phyloP scores from a whole-genome alignment of 495 filamentous ascomycete species.

The Aeminium ludgeri region DNA sequence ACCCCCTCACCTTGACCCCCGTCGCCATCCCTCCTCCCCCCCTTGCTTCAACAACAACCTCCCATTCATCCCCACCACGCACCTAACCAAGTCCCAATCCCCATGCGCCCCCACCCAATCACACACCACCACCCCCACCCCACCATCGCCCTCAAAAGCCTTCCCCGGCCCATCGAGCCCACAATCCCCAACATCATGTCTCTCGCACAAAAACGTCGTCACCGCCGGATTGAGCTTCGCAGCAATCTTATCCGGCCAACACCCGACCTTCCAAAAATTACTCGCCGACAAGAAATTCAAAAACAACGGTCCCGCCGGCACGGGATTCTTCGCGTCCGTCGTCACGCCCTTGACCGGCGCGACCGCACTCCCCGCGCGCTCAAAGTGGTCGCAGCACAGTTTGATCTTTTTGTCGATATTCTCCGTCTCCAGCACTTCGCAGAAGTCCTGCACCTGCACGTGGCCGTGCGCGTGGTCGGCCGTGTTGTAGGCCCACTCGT shows the following conservation, averaged over 20 bases:
- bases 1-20: no score
- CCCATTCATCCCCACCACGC: constrained; percentile 83
- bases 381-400: constrained; percentile 54
- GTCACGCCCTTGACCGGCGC: constrained; percentile 23
- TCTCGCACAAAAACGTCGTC: constrained; percentile 57
- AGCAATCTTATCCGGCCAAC: constrained; percentile 65
- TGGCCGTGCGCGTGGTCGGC: constrained; percentile 54
- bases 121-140: constrained; percentile 80
- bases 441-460: constrained; percentile 87
- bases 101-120: constrained; percentile 84
- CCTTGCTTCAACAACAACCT: constrained; percentile 49
- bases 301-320: constrained; percentile 44
- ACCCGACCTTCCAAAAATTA: constrained; percentile 82
- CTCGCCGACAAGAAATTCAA: constrained; percentile 81
- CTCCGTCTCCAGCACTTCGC: constrained; percentile 60
- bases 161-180: constrained; percentile 20
- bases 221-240: constrained; percentile 78
- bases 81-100: constrained; percentile 84
- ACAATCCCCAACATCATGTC: constrained; percentile 35
- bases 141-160: constrained; percentile 43
- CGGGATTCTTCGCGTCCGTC: constrained; percentile 28
- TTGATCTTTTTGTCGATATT: constrained; percentile 70
- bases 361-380: constrained; percentile 42
- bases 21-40: no score
- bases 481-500: constrained; percentile 78